Percentiles rank a stretch among this genome's conserved stretches.
Evolutionary conservation across 257 asterid species (phyloP).

Genomic region (Solanum sejunctum): DNA sequence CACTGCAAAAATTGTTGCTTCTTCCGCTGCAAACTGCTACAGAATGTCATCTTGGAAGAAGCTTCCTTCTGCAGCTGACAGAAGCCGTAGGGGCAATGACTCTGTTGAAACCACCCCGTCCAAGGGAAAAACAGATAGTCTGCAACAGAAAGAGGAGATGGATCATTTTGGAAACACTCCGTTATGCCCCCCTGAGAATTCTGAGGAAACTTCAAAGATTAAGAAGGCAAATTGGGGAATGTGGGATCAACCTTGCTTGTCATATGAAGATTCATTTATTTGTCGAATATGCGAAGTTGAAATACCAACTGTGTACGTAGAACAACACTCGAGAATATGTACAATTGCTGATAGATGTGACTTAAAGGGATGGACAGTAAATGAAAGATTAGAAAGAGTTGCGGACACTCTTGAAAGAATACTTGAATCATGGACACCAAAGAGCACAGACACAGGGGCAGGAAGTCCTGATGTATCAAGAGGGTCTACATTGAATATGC

Average conservation of each 20-base stretch:
- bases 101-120: conserved; percentile 30
- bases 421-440: conserved; percentile 72
- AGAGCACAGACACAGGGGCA: conserved; percentile 28
- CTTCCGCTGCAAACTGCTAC: conserved; percentile 70
- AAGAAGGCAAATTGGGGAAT: conserved; percentile 51
- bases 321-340: conserved; percentile 91
- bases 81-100: conserved; percentile 33
- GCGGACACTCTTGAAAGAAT: conserved; percentile 77
- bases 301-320: conserved; percentile 86
- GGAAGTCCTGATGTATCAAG: conserved; percentile 49
- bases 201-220: conserved; percentile 38
- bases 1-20: conserved; percentile 60
- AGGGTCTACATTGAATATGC: conserved; percentile 25
- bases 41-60: conserved; percentile 98
- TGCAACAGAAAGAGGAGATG: conserved; percentile 26
- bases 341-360: conserved; percentile 95
- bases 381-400: conserved; percentile 81
- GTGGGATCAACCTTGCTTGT: conserved; percentile 67
- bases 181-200: conserved; percentile 23
- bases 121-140: conserved; percentile 23
- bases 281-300: conserved; percentile 98
- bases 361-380: conserved; percentile 76
- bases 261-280: conserved; percentile 77
- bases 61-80: conserved; percentile 74
- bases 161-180: conserved; percentile 30